Percentiles rank a stretch among this genome's conserved stretches.
These are phyloP conservation scores for Eucalyptus grandis DNA, from an alignment of 345 rosid species.

Conservation along the genomic window DNA sequence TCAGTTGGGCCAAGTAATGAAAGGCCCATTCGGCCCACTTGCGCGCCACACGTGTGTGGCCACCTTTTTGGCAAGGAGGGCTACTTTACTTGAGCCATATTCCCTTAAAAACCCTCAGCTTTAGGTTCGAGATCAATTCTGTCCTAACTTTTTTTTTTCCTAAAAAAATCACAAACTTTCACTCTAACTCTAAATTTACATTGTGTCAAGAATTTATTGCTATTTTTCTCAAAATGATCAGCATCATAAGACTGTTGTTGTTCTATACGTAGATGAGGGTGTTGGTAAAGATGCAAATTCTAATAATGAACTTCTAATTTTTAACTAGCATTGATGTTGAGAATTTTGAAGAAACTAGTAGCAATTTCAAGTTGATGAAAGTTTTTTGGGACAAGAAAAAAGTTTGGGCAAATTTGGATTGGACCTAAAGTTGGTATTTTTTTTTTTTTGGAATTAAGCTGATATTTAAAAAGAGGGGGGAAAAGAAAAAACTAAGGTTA, in stretches of 20 bases:
- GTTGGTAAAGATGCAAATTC: neutral
- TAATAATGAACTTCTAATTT: neutral
- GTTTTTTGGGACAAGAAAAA: neutral
- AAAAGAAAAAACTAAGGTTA: neutral
- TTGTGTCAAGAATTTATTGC: rapidly evolving
- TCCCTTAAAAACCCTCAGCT: neutral
- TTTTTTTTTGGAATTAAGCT: neutral
- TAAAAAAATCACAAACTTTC: neutral
- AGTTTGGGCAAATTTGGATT: neutral
- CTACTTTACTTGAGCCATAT: neutral
- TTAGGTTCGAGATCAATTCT: neutral
- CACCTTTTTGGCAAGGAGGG: neutral
- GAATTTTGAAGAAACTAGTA: neutral
- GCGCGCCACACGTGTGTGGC: neutral
- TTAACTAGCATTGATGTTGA: neutral
- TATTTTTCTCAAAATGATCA: neutral
- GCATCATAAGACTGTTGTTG: rapidly evolving
- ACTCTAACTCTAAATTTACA: neutral
- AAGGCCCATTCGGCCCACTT: neutral
- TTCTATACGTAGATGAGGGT: neutral
- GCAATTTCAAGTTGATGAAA: neutral
- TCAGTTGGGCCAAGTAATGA: neutral
- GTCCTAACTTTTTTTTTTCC: neutral
- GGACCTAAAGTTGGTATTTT: neutral
- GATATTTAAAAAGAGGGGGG: neutral